Conservation (phyloP, 768 basidiomycete species). For the Boletus tomentosulus region DNA sequence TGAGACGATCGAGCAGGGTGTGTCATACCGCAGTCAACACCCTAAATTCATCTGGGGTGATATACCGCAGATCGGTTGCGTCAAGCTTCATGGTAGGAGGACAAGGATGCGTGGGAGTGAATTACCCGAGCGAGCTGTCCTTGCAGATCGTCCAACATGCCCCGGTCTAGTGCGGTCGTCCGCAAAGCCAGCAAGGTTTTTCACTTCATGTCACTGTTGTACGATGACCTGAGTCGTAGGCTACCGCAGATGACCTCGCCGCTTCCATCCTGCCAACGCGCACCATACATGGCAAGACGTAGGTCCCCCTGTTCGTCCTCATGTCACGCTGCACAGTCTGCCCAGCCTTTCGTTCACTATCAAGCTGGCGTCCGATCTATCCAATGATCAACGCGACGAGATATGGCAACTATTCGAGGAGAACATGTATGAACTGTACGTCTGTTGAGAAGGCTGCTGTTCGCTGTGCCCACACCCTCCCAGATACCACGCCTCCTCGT, state of each 20-base stretch:
- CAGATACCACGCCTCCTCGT: slow-evolving; percentile 55
- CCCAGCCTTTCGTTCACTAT: slow-evolving; percentile 24
- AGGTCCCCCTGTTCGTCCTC: background rate
- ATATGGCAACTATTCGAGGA: slow-evolving; percentile 51
- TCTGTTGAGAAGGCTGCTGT: background rate
- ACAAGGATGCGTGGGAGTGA: background rate
- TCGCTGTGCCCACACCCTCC: background rate
- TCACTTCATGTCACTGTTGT: background rate
- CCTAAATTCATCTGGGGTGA: slow-evolving; percentile 89
- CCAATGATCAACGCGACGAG: slow-evolving; percentile 32
- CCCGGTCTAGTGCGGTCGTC: slow-evolving; percentile 10
- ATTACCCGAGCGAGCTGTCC: background rate
- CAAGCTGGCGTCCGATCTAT: slow-evolving; percentile 31
- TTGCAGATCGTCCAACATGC: slow-evolving; percentile 9
- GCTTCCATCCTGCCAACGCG: slow-evolving; percentile 10
- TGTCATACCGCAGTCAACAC: slow-evolving; percentile 83
- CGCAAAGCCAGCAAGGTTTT: slow-evolving; percentile 35
- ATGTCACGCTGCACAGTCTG: background rate
- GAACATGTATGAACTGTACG: slow-evolving; percentile 53
- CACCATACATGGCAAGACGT: slow-evolving; percentile 15
- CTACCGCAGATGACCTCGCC: slow-evolving; percentile 19
- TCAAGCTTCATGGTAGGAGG: slow-evolving; percentile 75
- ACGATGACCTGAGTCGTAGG: slow-evolving; percentile 12
- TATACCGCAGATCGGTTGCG: slow-evolving; percentile 89
- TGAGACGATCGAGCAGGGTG: background rate